Base-by-base conservation (phyloP, 768 basidiomycete genomes). In the Panus rudis region DNA sequence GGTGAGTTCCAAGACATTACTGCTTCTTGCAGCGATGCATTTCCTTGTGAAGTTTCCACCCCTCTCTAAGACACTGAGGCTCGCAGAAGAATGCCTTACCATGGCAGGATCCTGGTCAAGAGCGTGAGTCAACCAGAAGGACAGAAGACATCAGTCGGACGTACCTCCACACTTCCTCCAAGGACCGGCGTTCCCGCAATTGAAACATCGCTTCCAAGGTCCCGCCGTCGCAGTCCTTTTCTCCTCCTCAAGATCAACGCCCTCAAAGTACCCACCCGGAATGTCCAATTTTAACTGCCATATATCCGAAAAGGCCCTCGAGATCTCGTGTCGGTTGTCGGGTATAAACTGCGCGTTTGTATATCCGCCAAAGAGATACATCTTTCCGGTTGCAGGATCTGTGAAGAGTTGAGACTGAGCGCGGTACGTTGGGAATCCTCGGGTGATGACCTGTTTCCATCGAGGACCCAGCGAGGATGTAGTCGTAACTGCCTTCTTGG, bases 381-480 rank as follows among this genome's bases (percentile, higher is more conserved):
- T 61, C 39, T 59, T 61, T 2, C 69, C 66, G 12, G 63, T 63
- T n/a, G 45, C 50, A 14, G 64, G 52, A 47, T 69, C 67, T 11
- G 59, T 52, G 28, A 63, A 34, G 25, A 69, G 60, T 20, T 56
- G 48, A 2, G 63, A 48, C 28, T 63, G 59, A 1, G 63, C 64
- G 35, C 68, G 65, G 42, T 70, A 69, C 3, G 64, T 69, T 1
- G 68, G 68, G 57, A 70, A 68, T 8, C 65, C 67, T n/a, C 59
- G 57, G 1, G 65, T 65, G 19, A 71, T 45, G 7, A 68, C 63
- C 23, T 71, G 68, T 30, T 62, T 56, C 65, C 67, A 70, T 48
- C 48, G 19, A 27, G 37, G 41, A 20, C 33, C 33, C 8, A 43
- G 38, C 26, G 33, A 17, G 39, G 50, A 41, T 21, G 44, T 39